phyloP scores from a whole-genome alignment of 176 grass and related monocot species.

The Coix lacrymajobi region DNA sequence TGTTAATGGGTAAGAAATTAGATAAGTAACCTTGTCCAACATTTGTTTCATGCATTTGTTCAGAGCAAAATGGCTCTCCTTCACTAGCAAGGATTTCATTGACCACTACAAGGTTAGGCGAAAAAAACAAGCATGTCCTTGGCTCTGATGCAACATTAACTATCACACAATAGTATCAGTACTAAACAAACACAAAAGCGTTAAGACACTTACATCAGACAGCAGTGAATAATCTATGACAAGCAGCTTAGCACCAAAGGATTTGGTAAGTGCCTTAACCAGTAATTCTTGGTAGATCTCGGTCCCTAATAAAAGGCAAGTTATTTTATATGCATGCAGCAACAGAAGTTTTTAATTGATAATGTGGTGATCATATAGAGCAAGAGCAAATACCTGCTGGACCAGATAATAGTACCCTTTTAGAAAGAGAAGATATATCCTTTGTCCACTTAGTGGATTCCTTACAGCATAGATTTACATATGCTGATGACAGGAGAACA shows the following conservation, averaged over 20 bases:
- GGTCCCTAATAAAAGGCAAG: conserved; percentile 50
- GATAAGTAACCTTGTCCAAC: background rate
- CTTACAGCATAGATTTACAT: conserved; percentile 88
- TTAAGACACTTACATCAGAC: conserved; percentile 62
- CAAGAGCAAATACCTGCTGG: conserved; percentile 59
- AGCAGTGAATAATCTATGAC: conserved; percentile 64
- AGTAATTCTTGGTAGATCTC: conserved; percentile 96
- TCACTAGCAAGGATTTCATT: background rate
- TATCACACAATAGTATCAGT: background rate
- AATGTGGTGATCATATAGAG: conserved; percentile 1
- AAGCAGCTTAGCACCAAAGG: conserved; percentile 81
- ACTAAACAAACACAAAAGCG: background rate
- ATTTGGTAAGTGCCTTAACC: conserved; percentile 79
- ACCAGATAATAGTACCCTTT: conserved; percentile 84
- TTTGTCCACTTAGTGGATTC: conserved; percentile 62
- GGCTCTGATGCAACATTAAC: background rate
- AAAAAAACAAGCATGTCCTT: background rate
- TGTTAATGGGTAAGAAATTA: background rate
- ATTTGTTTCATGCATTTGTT: background rate
- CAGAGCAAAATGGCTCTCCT: background rate
- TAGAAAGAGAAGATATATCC: conserved; percentile 84
- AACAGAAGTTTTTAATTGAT: background rate
- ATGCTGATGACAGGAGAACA: conserved; percentile 69
- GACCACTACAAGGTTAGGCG: background rate
- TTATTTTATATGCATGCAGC: conserved; percentile 16